phyloP scores from a whole-genome alignment of 352 stramenopile genomes.

The Globisporangium megalacanthum region DNA sequence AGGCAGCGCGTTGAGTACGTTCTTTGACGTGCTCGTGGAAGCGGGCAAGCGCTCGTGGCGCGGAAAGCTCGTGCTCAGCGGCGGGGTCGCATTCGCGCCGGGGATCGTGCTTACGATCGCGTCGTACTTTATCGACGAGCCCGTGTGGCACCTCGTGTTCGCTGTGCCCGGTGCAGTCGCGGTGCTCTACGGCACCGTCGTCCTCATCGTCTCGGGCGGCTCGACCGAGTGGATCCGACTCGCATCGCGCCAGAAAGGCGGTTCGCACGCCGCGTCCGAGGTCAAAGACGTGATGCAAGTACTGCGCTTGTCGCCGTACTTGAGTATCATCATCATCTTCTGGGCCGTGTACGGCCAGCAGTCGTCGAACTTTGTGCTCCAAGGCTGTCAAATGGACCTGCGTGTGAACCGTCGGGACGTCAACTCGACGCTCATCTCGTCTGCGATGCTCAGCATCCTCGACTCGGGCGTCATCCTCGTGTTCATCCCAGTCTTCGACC shows the following conservation, averaged over 20 bases:
- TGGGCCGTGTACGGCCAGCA: constrained; percentile 84
- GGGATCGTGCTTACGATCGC: constrained; percentile 72
- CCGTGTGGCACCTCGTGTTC: constrained; percentile 46
- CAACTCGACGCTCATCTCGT: constrained; percentile 61
- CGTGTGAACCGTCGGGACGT: constrained; percentile 34
- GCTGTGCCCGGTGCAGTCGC: constrained; percentile 43
- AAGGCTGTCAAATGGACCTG: constrained; percentile 90
- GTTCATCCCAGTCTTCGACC: constrained; percentile 89
- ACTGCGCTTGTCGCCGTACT: constrained; percentile 68
- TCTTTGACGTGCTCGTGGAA: constrained; percentile 62
- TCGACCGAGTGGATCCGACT: constrained; percentile 57
- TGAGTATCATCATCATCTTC: constrained; percentile 84
- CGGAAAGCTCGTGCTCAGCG: constrained; percentile 74
- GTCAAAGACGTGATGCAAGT: constrained; percentile 77
- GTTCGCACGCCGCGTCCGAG: constrained; percentile 45
- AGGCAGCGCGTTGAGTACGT: constrained; percentile 67
- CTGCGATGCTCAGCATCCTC: constrained; percentile 83
- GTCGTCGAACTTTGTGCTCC: constrained; percentile 79
- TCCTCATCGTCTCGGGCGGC: constrained; percentile 58
- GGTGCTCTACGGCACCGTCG: constrained; percentile 64
- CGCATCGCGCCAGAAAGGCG: constrained; percentile 43
- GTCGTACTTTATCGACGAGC: constrained; percentile 75
- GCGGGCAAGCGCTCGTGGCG: constrained; percentile 44
- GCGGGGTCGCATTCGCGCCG: constrained; percentile 57
- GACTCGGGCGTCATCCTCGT: constrained; percentile 87